Evolutionary conservation across 208 protist species (phyloP).

Genomic region (Trypanosoma conorhini): DNA sequence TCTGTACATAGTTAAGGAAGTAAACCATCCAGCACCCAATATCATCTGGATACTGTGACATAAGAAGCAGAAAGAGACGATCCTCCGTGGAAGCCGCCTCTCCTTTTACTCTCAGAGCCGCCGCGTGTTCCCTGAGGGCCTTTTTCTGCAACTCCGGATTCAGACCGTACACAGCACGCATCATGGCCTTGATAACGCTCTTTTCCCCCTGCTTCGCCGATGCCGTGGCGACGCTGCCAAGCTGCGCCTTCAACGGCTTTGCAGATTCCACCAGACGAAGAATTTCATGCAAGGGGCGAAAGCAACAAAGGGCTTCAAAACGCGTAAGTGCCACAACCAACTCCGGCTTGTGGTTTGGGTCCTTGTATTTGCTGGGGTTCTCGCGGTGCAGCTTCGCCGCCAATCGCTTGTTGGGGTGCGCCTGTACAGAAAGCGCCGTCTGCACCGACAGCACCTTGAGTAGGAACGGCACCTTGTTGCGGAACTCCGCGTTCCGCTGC

Average conservation of each 20-base stretch:
- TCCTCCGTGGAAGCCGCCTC: slow-evolving; percentile 57
- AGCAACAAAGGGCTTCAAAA: slow-evolving; percentile 96
- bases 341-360: slow-evolving; percentile 99
- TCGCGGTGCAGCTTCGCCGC: slow-evolving; percentile 88
- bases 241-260: slow-evolving; percentile 43
- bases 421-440: slow-evolving; percentile 97
- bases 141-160: slow-evolving; percentile 38
- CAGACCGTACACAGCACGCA: slow-evolving; percentile 61
- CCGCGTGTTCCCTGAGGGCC: slow-evolving; percentile 60
- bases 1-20: slow-evolving; percentile 95
- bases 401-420: slow-evolving; percentile 96
- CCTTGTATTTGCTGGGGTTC: slow-evolving; percentile 96
- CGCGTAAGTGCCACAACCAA: slow-evolving; percentile 94
- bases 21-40: slow-evolving; percentile 98
- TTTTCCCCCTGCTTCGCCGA: slow-evolving; percentile 50
- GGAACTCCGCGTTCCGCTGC: slow-evolving; percentile 53
- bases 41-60: slow-evolving; percentile 95
- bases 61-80: slow-evolving; percentile 77
- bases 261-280: slow-evolving; percentile 59
- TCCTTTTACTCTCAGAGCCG: slow-evolving; percentile 32
- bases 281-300: slow-evolving; percentile 91
- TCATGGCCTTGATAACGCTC: slow-evolving; percentile 53
- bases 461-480: slow-evolving; percentile 92
- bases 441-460: slow-evolving; percentile 97
- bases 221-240: slow-evolving; percentile 11